Evolutionary conservation across 192 early-diverging fungal genomes (phyloP), one percentile per base, ranked within the genome.

Genomic region (Geosiphon pyriformis): DNA sequence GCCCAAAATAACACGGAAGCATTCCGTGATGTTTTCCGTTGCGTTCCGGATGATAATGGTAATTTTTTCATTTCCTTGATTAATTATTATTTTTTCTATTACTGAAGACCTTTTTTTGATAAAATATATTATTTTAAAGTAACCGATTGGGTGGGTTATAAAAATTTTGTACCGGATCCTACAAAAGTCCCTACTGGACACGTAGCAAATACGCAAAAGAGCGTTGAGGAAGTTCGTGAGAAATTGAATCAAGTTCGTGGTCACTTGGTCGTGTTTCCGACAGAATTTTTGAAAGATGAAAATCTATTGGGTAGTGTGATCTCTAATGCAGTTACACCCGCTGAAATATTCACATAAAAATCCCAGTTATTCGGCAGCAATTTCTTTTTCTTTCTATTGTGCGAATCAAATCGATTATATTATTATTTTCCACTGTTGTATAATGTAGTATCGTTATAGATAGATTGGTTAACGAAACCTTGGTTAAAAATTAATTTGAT

Each of bases 1-100:
- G 90, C 92, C 1, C 59, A 70, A 3, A 77, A 33, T 2, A 95
- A 95, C 64, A 88, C 88, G 17, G 49, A 67, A 46, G 74, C 85
- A 0, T 92, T 87, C 70, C 76, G 92, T 18, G 84, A 89, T 1
- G 81, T 93, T 10, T 95, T 94, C 72, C 80, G 82, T 7, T 91
- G 90, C 74, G 86, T 95, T 18, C 93, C 92, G 4, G 92, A 94
- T 72, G 86, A 94, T 46, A 87, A 89, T 0, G 80, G 88, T 31
- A 76, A 77, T 52, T 73, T 12, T 50, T 33, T 11, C 18, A 42
- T 34, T 64, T 11, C 11, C 23, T 51, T 30, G 4, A 51, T 17
- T 25, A 32, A 47, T 8, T 51, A 33, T 33, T 31, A 23, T 12
- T 52, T 64, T 34, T 25, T 8, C 3, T 20, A 23, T 22, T 42